Evolutionary conservation across 73 alveolate genomes (phyloP).

Genomic region (Paramecium primaurelia): DNA sequence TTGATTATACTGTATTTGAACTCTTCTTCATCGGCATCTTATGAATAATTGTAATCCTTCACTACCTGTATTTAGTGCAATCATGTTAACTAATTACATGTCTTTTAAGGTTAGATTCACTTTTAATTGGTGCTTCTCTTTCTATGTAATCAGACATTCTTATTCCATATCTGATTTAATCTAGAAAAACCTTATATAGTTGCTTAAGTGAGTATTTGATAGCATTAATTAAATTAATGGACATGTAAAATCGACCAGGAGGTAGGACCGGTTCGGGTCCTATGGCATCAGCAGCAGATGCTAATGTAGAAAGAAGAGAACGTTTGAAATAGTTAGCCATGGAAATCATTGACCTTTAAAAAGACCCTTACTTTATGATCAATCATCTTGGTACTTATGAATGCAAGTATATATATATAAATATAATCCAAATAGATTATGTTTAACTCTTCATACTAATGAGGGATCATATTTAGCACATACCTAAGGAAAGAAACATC

Average conservation of each 20-base stretch:
- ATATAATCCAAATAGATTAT: constrained; percentile 67
- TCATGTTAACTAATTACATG: not conserved
- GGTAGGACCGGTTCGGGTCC: constrained; percentile 90
- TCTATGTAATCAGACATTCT: not conserved
- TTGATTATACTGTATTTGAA: constrained; percentile 37
- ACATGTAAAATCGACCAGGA: constrained; percentile 87
- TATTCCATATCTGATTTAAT: not conserved
- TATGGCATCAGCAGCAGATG: constrained; percentile 76
- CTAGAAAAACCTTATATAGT: not conserved
- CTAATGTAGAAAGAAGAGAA: constrained; percentile 92
- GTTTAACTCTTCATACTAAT: constrained; percentile 97
- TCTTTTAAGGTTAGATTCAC: not conserved
- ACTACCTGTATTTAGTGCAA: not conserved
- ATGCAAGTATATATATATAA: constrained; percentile 69
- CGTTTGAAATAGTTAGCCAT: constrained; percentile 91
- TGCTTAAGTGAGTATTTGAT: not conserved
- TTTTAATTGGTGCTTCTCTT: constrained; percentile 33
- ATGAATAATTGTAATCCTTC: not conserved
- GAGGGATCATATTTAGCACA: constrained; percentile 97
- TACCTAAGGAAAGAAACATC: constrained; percentile 98
- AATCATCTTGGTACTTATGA: constrained; percentile 98
- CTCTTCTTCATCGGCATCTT: constrained; percentile 44
- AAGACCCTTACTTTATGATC: constrained; percentile 98
- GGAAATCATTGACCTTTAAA: constrained; percentile 95
- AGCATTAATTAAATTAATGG: constrained; percentile 63